Conservation (phyloP, 441 rosid genomes). For the Gossypium lobatum region DNA sequence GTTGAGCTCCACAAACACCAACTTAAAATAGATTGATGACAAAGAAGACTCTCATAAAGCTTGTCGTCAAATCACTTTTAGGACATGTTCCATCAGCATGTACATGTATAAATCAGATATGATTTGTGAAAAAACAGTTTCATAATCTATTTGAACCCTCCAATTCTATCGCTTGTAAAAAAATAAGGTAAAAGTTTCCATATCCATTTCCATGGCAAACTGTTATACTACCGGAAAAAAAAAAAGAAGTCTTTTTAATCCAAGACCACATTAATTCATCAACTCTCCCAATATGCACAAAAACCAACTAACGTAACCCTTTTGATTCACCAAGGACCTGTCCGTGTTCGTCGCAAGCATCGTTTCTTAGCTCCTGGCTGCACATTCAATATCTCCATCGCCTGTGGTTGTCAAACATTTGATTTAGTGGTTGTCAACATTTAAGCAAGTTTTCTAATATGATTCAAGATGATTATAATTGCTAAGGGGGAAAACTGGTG, state of each 20-base stretch:
- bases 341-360: slow-evolving; percentile 73
- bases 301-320: background rate
- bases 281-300: slow-evolving; percentile 26
- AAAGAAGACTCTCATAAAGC: background rate
- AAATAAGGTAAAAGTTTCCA: slow-evolving; percentile 5
- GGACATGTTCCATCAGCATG: background rate
- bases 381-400: slow-evolving; percentile 41
- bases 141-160: background rate
- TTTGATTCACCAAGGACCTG: slow-evolving; percentile 85
- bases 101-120: background rate
- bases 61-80: background rate
- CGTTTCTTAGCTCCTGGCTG: slow-evolving; percentile 53
- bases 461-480: background rate
- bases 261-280: background rate
- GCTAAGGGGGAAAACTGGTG: background rate
- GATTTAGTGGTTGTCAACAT: background rate
- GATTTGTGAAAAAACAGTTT: background rate
- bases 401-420: slow-evolving; percentile 29
- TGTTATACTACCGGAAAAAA: background rate
- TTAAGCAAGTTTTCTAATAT: background rate
- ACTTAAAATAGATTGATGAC: slow-evolving; percentile 13
- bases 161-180: background rate
- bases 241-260: background rate
- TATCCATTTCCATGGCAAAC: slow-evolving; percentile 16
- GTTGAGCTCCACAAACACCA: background rate